Evolutionary conservation across 176 grass and related monocot genomes (phyloP), one percentile per base, ranked within the genome.

Genomic region (Bolboschoenus planiculmis): DNA sequence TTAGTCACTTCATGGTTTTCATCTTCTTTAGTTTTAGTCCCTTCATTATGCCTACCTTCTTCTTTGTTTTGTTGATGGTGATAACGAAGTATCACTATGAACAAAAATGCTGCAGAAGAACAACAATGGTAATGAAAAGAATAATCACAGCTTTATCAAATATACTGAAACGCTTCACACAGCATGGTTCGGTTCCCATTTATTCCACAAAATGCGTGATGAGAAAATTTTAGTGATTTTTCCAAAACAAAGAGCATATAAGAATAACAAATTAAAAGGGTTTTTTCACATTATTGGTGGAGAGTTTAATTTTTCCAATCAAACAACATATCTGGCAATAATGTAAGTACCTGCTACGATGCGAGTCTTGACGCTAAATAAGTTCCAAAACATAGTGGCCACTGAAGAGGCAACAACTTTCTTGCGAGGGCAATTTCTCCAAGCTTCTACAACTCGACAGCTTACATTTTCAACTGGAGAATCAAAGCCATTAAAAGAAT

Each of bases 351-450:
- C 96, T 91, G 87, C 92, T 44, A 95, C 36, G 83, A 99, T 48
- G 7, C 92, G 91, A 20, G 89, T 88, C 87, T 93, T 99, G 2
- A 95, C 67, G 77, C 92, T 89, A 42, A 93, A 81, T 68, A 99
- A 83, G 85, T 95, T 99, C 96, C 96, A 99, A 83, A 63, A 99
- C 87, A 99, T 84, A 78, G 89, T 91, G 39, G 85, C 75, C 48
- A 78, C 82, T 26, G 93, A 88, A 3, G 82, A 86, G 1, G 87
- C 91, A 20, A 95, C 88, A 37, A 99, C 79, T 91, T 90, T 99
- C 85, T 99, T 99, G 76, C 87, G 92, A 1, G 87, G 96, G 29
- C 96, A 95, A 85, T 81, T 89, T 85, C 87, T 87, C 92, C 96
- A 99, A 37, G 89, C 79, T 84, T 95, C 89, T 44, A 84, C 61